Conservation (phyloP, 306 rosid species). For the Canavalia ensiformis region DNA sequence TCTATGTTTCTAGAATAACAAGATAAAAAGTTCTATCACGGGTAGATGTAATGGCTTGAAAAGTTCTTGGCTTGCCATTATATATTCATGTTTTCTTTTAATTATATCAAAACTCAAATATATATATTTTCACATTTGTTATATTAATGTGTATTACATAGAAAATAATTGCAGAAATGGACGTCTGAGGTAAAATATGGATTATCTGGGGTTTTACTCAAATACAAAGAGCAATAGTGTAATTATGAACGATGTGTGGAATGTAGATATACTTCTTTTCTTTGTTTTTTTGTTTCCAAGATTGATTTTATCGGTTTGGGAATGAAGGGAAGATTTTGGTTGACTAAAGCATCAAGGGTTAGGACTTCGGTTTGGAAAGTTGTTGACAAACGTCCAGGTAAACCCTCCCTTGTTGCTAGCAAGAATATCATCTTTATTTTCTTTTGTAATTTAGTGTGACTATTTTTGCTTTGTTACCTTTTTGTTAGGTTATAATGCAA, state of each 20-base stretch:
- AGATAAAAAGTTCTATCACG: background rate
- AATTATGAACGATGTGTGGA: conserved; percentile 36
- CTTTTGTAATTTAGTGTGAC: conserved; percentile 12
- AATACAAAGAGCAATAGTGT: conserved; percentile 33
- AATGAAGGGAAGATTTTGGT: conserved; percentile 85
- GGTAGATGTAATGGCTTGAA: conserved; percentile 8
- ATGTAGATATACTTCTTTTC: conserved; percentile 40
- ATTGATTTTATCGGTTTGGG: conserved; percentile 47
- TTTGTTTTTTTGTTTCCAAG: conserved; percentile 15
- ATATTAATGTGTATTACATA: background rate
- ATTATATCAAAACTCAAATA: background rate
- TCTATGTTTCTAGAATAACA: conserved; percentile 22
- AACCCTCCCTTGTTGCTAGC: conserved; percentile 28
- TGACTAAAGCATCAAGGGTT: conserved; percentile 82
- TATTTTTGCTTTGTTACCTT: conserved; percentile 23
- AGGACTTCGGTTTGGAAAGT: conserved; percentile 95
- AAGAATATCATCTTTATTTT: conserved; percentile 7
- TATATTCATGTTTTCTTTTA: background rate
- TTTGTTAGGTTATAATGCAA: conserved; percentile 84
- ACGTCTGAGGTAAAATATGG: conserved; percentile 14
- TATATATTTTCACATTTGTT: conserved; percentile 30
- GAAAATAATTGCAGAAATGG: conserved; percentile 4
- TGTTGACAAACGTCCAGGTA: conserved; percentile 93
- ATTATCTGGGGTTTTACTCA: conserved; percentile 39
- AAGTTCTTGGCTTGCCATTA: conserved; percentile 1